Base-by-base conservation (phyloP, 257 asterid species). In the Solanum sejunctum region DNA sequence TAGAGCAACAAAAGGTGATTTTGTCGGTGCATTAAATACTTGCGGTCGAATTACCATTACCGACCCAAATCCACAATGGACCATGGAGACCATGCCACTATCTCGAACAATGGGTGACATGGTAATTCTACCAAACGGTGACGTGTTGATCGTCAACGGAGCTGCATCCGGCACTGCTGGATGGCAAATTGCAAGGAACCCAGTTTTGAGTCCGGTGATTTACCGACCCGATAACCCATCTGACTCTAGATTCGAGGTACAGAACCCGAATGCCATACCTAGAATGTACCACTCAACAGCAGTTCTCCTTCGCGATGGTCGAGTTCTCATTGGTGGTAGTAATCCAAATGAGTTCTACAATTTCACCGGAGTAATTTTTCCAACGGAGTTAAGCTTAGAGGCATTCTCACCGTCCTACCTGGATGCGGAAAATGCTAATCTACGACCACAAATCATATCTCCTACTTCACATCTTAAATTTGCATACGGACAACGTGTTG, bases 101-200 rank as follows among this genome's bases (percentile, higher is more conserved):
- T 55, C 88, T 69, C 81, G 92, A 36, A 87, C 86, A 81, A 91
- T 91, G 93, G 90, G 94, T n/a, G 92, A 91, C 70, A 91, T 91
- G 93, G 56, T 90, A n/a, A 32, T 90, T 16, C 58, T 91, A n/a
- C 93, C 94, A 0, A 85, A 90, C 32, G 93, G 89, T 6, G 66
- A 86, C 5, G 84, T 91, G 6, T 36, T 91, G 71, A 88, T 91
- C 20, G 86, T 91, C 1, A 90, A 89, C 56, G 91, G 93, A 21
- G 93, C 91, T 1, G 77, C 89, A 0, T 10, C 61, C 0, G 93
- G 93, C 10, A 69, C 89, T 0, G 89, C 90, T 1, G 93, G 91
- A 16, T 89, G 90, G 91, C 86, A 85, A 21, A 28, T 45, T 1
- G 91, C 85, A 0, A 64, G 91, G 23, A 36, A 87, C 13, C 93